These are phyloP conservation scores for Noccaea bulbosa DNA, from an alignment of 345 rosid genomes.

Conservation along the genomic window DNA sequence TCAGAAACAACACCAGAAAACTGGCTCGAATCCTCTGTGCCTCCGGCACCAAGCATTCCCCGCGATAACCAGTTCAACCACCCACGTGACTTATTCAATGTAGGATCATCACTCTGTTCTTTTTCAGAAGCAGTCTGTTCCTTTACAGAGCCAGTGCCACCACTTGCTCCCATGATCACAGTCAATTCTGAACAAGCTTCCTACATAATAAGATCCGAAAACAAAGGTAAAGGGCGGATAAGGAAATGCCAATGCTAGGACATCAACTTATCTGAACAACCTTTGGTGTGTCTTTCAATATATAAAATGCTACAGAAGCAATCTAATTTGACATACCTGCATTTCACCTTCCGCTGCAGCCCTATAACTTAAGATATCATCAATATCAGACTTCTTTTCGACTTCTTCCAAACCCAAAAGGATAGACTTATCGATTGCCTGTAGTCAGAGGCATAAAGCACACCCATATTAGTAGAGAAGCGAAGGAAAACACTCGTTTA, in stretches of 20 bases:
- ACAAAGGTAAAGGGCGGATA: slow-evolving; percentile 13
- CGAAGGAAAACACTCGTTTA: slow-evolving; percentile 16
- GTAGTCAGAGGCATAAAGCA: slow-evolving; percentile 44
- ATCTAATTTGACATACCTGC: slow-evolving; percentile 63
- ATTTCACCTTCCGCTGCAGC: slow-evolving; percentile 82
- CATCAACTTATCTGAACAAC: slow-evolving; percentile 10
- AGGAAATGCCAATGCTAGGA: slow-evolving; percentile 22
- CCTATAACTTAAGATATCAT: slow-evolving; percentile 82
- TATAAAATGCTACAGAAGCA: slow-evolving; percentile 23
- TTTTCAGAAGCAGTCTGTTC: slow-evolving; percentile 56
- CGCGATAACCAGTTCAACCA: slow-evolving; percentile 98
- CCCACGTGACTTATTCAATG: slow-evolving; percentile 68
- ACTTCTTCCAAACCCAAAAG: slow-evolving; percentile 79
- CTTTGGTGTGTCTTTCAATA: slow-evolving; percentile 21
- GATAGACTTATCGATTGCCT: slow-evolving; percentile 68
- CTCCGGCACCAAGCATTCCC: slow-evolving; percentile 99
- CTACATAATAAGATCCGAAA: slow-evolving; percentile 46
- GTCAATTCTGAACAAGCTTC: slow-evolving; percentile 53
- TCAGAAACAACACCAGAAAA: slow-evolving; percentile 93
- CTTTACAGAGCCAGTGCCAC: slow-evolving; percentile 51
- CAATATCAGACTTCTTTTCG: slow-evolving; percentile 85
- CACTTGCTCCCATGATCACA: slow-evolving; percentile 41
- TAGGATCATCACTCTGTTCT: slow-evolving; percentile 59
- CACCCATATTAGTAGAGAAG: slow-evolving; percentile 36
- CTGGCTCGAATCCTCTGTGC: slow-evolving; percentile 89